phyloP scores from a whole-genome alignment of 1,284 basidiomycete genomes.

The Sporisorium scitamineum region DNA sequence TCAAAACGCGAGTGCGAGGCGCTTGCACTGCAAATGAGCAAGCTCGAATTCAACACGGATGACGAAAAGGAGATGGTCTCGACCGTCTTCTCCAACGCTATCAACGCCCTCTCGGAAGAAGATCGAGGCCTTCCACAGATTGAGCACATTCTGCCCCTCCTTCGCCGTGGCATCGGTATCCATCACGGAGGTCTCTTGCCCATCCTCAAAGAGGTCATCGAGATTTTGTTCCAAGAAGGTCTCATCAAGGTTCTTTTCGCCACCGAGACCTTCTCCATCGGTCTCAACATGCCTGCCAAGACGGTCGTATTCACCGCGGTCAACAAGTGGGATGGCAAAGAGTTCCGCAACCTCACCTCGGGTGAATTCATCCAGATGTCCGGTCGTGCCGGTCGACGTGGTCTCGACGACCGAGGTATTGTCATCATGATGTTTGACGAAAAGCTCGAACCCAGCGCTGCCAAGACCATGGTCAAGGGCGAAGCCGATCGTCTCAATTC shows the following conservation, averaged over 20 bases:
- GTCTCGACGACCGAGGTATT: constrained; percentile 97
- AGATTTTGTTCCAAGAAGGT: constrained; percentile 99
- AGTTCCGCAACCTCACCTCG: constrained; percentile 83
- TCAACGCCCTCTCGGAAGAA: constrained; percentile 86
- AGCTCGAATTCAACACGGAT: constrained; percentile 93
- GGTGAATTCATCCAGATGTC: constrained; percentile 81
- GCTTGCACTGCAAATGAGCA: constrained; percentile 89
- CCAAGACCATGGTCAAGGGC: constrained; percentile 98
- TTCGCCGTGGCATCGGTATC: constrained; percentile 96
- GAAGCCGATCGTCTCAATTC: constrained; percentile 97
- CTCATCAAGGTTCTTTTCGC: constrained; percentile 98
- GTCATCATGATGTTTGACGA: constrained; percentile 99
- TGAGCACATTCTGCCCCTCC: constrained; percentile 87
- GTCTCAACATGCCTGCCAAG: constrained; percentile 99
- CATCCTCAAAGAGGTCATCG: constrained; percentile 98
- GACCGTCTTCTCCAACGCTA: constrained; percentile 94
- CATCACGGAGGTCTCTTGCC: constrained; percentile 98
- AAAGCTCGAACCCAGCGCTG: constrained; percentile 90
- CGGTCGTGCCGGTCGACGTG: constrained; percentile 95
- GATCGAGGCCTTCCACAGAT: constrained; percentile 95
- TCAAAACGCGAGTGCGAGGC: constrained; percentile 97
- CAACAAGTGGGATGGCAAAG: constrained; percentile 94
- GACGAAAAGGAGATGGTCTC: constrained; percentile 91
- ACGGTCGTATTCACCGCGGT: constrained; percentile 97
- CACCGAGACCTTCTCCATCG: constrained; percentile 99